phyloP scores from a whole-genome alignment of 1,284 basidiomycete species.

The Trametes versicolor region DNA sequence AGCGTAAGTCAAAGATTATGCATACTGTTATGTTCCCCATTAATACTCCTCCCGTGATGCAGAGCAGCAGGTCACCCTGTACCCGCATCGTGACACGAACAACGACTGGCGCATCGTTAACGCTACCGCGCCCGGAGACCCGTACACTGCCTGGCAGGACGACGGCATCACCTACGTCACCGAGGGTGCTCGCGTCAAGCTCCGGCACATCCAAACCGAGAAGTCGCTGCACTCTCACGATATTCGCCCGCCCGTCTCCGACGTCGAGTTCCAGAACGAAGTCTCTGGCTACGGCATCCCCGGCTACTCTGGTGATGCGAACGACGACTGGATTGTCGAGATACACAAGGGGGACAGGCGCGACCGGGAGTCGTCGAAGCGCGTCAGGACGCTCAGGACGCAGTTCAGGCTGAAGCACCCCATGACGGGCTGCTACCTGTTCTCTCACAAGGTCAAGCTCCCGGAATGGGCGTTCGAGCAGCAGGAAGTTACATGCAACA shows the following conservation, averaged over 20 bases:
- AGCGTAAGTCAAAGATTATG: constrained; percentile 62
- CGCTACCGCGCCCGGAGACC: constrained; percentile 50
- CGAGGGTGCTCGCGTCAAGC: constrained; percentile 79
- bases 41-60: constrained; percentile 21
- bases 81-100: constrained; percentile 82
- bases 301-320: constrained; percentile 88
- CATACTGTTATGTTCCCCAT: not conserved
- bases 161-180: constrained; percentile 73
- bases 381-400: constrained; percentile 84
- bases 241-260: constrained; percentile 93
- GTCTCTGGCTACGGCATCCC: constrained; percentile 94
- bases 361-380: constrained; percentile 75
- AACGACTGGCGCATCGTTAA: constrained; percentile 42
- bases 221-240: constrained; percentile 97
- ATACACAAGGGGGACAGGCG: constrained; percentile 76
- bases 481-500: constrained; percentile 98
- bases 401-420: constrained; percentile 88
- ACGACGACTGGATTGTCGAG: constrained; percentile 97
- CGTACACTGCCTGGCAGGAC: constrained; percentile 64
- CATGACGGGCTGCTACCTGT: constrained; percentile 94
- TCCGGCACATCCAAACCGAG: constrained; percentile 85
- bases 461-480: constrained; percentile 99
- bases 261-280: constrained; percentile 99
- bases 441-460: constrained; percentile 97
- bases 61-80: constrained; percentile 99